Conservation (phyloP, 83 land plant genomes). For the Thuja plicata region DNA sequence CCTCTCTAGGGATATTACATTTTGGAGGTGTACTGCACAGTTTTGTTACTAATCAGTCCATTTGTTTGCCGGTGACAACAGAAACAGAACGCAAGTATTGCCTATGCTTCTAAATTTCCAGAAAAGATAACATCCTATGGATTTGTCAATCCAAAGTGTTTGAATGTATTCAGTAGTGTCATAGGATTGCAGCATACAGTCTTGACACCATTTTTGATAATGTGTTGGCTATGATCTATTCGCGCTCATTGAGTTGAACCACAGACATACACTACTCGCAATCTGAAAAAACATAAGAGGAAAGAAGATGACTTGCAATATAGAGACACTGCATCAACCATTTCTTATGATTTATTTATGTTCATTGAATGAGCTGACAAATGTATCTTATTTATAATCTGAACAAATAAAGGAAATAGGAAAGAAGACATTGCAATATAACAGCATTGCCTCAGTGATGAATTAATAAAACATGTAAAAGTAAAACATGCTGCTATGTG, state of each 20-base stretch:
- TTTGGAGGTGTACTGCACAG: no score
- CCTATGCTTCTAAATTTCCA: background rate
- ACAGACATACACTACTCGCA: background rate
- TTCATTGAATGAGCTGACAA: background rate
- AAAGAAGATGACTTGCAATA: background rate
- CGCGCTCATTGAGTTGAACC: background rate
- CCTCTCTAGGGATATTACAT: no score
- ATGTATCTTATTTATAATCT: background rate
- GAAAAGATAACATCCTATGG: background rate
- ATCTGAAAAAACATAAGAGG: background rate
- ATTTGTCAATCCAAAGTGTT: background rate
- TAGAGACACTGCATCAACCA: background rate
- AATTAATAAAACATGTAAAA: background rate
- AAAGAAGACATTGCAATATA: background rate
- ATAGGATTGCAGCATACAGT: background rate
- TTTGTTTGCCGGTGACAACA: background rate
- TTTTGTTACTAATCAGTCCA: background rate
- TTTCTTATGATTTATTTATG: background rate
- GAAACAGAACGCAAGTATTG: no score
- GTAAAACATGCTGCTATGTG: background rate
- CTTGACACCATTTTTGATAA: background rate
- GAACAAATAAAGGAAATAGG: background rate
- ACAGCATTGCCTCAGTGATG: background rate
- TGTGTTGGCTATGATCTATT: background rate
- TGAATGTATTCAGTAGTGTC: no score